Conservation (phyloP, 1,284 basidiomycete species). For the Stygiomarasmius scandens region DNA sequence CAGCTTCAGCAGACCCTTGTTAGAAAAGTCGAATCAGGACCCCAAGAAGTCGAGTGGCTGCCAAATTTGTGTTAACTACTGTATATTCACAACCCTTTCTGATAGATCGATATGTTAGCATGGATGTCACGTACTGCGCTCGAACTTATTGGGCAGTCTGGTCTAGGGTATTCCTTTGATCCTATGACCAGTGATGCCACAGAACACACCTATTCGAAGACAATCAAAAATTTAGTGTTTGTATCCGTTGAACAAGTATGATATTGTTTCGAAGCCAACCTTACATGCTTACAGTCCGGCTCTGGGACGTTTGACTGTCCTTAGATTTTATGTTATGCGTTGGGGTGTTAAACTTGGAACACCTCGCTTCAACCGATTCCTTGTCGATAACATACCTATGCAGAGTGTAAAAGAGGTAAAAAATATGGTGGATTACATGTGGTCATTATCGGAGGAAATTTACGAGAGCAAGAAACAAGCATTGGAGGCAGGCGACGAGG, state of each 20-base stretch:
- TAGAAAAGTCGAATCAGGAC: neutral
- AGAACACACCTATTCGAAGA: conserved; percentile 15
- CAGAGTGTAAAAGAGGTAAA: neutral
- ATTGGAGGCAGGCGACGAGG: neutral
- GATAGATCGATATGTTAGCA: conserved; percentile 21
- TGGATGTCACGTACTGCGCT: conserved; percentile 25
- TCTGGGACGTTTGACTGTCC: neutral
- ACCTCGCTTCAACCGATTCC: neutral
- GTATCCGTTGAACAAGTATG: neutral
- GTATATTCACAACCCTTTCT: too few species aligned
- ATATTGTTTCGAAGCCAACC: neutral
- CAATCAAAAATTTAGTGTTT: conserved; percentile 18
- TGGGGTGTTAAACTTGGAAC: conserved; percentile 4
- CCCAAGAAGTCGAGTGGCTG: neutral
- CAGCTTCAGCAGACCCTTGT: neutral
- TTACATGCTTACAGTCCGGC: neutral
- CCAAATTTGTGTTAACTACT: neutral
- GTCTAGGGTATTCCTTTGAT: conserved; percentile 25
- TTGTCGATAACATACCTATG: conserved; percentile 1
- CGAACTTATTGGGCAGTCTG: conserved; percentile 25
- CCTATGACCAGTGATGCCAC: conserved; percentile 13
- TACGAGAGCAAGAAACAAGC: neutral
- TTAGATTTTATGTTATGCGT: neutral
- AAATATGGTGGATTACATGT: neutral
- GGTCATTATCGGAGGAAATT: neutral